Conservation (phyloP, 768 basidiomycete species). For the Termitomyces heimii region DNA sequence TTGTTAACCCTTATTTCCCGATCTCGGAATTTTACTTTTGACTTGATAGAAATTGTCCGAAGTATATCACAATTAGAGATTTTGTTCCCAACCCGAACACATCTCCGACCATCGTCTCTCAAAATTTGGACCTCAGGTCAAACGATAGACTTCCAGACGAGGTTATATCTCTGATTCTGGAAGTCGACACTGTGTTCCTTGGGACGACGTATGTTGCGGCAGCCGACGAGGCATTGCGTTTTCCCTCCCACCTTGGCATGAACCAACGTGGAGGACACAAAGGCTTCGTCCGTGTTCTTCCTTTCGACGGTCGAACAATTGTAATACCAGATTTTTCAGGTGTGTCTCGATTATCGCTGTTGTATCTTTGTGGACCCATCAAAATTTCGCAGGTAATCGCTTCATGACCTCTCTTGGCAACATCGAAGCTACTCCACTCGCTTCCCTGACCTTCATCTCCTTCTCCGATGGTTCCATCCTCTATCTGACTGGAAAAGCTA, state of each 20-base stretch:
- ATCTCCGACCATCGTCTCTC: slow-evolving; percentile 30
- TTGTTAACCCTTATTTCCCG: neutral
- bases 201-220: slow-evolving; percentile 44
- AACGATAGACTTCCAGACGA: slow-evolving; percentile 42
- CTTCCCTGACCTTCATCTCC: slow-evolving; percentile 50
- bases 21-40: neutral
- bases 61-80: slow-evolving; percentile 58
- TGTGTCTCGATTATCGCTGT: slow-evolving; percentile 13
- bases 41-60: slow-evolving; percentile 53
- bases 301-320: slow-evolving; percentile 47
- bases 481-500: slow-evolving; percentile 56
- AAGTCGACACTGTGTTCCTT: slow-evolving; percentile 49
- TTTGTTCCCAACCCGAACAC: slow-evolving; percentile 36
- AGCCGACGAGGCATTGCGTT: slow-evolving; percentile 27
- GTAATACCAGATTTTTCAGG: slow-evolving; percentile 60
- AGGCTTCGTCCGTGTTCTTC: slow-evolving; percentile 56
- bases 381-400: slow-evolving; percentile 40
- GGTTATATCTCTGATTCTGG: slow-evolving; percentile 40
- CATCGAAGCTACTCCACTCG: slow-evolving; percentile 49
- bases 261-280: slow-evolving; percentile 62
- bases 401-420: slow-evolving; percentile 62
- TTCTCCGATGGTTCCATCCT: slow-evolving; percentile 51
- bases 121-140: slow-evolving; percentile 23
- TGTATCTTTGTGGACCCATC: slow-evolving; percentile 1
- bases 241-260: slow-evolving; percentile 56